Percentiles rank a stretch among this genome's conserved stretches.
Evolutionary conservation across 1,284 basidiomycete species (phyloP).

Genomic region (Malassezia globosa): DNA sequence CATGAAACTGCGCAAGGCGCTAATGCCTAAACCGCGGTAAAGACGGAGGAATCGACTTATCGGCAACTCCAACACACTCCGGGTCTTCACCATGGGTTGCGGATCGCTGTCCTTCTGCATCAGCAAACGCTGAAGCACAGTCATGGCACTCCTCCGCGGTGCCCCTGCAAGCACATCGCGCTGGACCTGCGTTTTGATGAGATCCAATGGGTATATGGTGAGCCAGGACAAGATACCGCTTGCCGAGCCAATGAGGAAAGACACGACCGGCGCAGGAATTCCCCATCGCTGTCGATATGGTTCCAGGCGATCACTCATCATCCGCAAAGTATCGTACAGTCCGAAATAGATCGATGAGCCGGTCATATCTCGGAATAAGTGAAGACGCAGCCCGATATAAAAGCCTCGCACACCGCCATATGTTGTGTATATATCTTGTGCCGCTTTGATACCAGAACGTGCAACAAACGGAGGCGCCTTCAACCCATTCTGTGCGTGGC

Average conservation of each 20-base stretch:
- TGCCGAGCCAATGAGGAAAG: constrained; percentile 38
- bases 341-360: constrained; percentile 44
- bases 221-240: constrained; percentile 43
- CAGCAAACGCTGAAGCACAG: constrained; percentile 67
- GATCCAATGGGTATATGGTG: constrained; percentile 49
- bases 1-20: constrained; percentile 40
- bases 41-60: constrained; percentile 31
- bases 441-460: constrained; percentile 36
- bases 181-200: constrained; percentile 85
- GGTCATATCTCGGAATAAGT: constrained; percentile 31
- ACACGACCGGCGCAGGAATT: constrained; percentile 35
- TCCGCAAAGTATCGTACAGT: constrained; percentile 40
- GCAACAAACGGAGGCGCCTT: constrained; percentile 23
- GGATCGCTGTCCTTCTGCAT: constrained; percentile 50
- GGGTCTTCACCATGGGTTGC: not conserved
- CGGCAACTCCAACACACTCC: not conserved
- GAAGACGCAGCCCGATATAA: constrained; percentile 42
- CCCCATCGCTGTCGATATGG: constrained; percentile 22
- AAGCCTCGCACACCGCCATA: constrained; percentile 43
- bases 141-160: constrained; percentile 55
- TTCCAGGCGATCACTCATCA: constrained; percentile 15
- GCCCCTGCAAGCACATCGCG: constrained; percentile 71
- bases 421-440: constrained; percentile 34
- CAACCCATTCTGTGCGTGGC: constrained; percentile 52
- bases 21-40: constrained; percentile 43